Conservation (phyloP, 805 yeast genomes). For the Nakazawaea populi region DNA sequence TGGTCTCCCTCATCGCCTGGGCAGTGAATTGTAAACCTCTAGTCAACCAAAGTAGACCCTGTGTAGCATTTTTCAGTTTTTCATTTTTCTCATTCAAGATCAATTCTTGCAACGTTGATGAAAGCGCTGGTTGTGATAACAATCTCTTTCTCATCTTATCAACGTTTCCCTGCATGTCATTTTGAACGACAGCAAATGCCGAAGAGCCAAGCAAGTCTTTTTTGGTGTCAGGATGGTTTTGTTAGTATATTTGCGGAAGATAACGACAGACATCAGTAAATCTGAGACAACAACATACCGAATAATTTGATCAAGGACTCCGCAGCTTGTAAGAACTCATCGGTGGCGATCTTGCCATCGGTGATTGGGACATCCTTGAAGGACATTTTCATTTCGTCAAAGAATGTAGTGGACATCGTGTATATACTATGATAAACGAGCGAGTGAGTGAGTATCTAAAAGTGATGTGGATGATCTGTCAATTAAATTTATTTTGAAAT, state of each 20-base stretch:
- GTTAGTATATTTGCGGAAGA: neutral
- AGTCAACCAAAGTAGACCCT: slow-evolving; percentile 82
- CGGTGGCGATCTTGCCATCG: slow-evolving; percentile 62
- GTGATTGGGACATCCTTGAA: slow-evolving; percentile 69
- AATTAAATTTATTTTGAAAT: too few species aligned
- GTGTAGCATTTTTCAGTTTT: slow-evolving; percentile 71
- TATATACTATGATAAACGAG: neutral
- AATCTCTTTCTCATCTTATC: slow-evolving; percentile 64
- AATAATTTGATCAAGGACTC: slow-evolving; percentile 79
- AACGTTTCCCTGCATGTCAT: slow-evolving; percentile 84
- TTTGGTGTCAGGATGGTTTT: neutral
- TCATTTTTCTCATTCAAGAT: slow-evolving; percentile 66
- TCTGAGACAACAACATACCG: slow-evolving; percentile 31
- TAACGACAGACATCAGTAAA: neutral
- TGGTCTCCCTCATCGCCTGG: slow-evolving; percentile 76
- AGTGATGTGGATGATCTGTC: too few species aligned
- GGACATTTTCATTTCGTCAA: slow-evolving; percentile 69
- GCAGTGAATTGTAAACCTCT: slow-evolving; percentile 91
- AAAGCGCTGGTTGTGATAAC: slow-evolving; percentile 54
- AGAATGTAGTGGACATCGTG: slow-evolving; percentile 63
- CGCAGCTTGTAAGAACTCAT: slow-evolving; percentile 75
- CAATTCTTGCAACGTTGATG: slow-evolving; percentile 71
- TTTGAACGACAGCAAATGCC: slow-evolving; percentile 81
- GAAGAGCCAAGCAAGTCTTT: slow-evolving; percentile 71
- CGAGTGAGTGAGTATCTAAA: neutral